Evolutionary conservation across 345 rosid genomes (phyloP).

Genomic region (Corchorus olitorius): DNA sequence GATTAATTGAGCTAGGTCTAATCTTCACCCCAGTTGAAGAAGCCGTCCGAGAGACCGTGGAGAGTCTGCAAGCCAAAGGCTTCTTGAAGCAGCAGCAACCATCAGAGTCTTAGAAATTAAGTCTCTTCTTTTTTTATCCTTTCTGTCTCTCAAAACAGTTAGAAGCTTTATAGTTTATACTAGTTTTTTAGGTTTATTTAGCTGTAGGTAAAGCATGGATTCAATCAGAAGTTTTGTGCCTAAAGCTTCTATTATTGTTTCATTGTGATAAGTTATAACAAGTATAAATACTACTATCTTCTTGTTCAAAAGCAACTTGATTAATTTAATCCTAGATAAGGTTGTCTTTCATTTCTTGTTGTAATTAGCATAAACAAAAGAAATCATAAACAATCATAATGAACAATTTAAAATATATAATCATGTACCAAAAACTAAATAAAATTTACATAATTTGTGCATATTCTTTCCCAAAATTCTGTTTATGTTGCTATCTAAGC

Average conservation of each 20-base stretch:
- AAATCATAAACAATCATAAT: too few species aligned
- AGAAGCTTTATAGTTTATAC: not conserved
- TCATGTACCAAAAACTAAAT: too few species aligned
- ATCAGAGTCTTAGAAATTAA: not conserved
- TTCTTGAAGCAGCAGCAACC: slow-evolving; percentile 29
- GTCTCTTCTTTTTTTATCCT: not conserved
- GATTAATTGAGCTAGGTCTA: slow-evolving; percentile 61
- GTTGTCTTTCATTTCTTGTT: not conserved
- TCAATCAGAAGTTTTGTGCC: not conserved
- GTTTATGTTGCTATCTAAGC: too few species aligned
- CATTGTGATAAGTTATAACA: not conserved
- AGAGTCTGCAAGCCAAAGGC: slow-evolving; percentile 61
- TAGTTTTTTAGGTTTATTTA: not conserved
- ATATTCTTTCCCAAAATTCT: too few species aligned
- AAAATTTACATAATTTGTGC: too few species aligned
- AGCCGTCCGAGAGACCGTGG: slow-evolving; percentile 60
- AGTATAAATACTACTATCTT: too few species aligned
- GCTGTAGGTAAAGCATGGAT: not conserved
- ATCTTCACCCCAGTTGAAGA: slow-evolving; percentile 69
- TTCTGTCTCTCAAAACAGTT: not conserved
- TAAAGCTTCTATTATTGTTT: not conserved
- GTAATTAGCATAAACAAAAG: not conserved
- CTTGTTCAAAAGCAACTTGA: not conserved
- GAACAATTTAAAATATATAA: too few species aligned
- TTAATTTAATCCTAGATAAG: not conserved